Conservation (phyloP, 768 basidiomycete species). For the Psilocybe subaeruginosa region DNA sequence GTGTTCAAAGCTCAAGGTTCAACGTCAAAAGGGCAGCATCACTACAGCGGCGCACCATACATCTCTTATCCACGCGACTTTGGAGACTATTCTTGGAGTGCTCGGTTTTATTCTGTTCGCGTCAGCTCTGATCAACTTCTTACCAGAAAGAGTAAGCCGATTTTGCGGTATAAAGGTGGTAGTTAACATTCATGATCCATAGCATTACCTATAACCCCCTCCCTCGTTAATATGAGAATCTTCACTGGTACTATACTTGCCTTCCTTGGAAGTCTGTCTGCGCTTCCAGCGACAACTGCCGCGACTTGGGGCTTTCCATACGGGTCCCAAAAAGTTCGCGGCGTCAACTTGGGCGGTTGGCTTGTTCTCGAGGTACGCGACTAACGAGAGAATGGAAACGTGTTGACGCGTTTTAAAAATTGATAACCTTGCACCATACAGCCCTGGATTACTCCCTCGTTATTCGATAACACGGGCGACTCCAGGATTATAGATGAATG, state of each 20-base stretch:
- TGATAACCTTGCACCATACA: conserved; percentile 20
- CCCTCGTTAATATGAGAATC: conserved; percentile 7
- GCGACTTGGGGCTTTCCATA: conserved; percentile 66
- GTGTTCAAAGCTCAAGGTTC: not conserved
- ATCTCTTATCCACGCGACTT: conserved; percentile 10
- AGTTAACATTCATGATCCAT: conserved; percentile 1
- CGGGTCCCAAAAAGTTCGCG: conserved; percentile 73
- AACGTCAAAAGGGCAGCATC: not conserved
- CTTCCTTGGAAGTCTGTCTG: conserved; percentile 7
- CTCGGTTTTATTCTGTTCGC: conserved; percentile 13
- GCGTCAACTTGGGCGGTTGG: conserved; percentile 79
- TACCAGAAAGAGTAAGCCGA: conserved; percentile 24
- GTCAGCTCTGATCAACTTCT: conserved; percentile 13
- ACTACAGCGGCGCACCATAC: conserved; percentile 7
- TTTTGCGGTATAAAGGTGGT: conserved; percentile 6
- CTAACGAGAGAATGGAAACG: not conserved
- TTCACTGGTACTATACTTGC: not conserved
- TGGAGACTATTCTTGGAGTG: conserved; percentile 16
- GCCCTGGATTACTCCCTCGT: conserved; percentile 81
- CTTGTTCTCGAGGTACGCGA: conserved; percentile 46
- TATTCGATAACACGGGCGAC: conserved; percentile 73
- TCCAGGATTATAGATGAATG: conserved; percentile 69
- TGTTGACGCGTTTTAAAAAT: not conserved
- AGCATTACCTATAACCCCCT: not conserved
- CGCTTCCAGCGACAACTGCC: conserved; percentile 21